Percentiles rank a stretch among this genome's conserved stretches.
Conservation (phyloP, 129 eudicot species). For the Chrysanthemum seticuspe region DNA sequence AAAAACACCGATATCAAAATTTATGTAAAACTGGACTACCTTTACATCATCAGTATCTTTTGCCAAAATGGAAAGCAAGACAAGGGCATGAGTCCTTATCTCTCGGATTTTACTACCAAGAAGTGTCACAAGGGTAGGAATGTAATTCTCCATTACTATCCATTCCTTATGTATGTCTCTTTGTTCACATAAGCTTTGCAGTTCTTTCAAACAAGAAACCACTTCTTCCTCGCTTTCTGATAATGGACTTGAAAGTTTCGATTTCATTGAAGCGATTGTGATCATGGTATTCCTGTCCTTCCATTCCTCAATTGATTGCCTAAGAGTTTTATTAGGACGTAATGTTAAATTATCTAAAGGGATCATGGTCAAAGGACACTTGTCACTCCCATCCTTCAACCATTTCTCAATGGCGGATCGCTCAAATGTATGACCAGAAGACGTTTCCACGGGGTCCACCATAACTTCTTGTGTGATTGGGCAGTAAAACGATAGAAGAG, state of each 20-base stretch:
- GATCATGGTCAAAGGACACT: constrained; percentile 49
- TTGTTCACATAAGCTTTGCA: constrained; percentile 51
- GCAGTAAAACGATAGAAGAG: constrained; percentile 62
- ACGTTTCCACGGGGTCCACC: constrained; percentile 72
- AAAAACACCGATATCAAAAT: background rate
- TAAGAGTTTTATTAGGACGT: constrained; percentile 66
- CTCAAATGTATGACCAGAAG: constrained; percentile 72
- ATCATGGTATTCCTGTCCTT: constrained; percentile 70
- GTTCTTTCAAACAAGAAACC: constrained; percentile 38
- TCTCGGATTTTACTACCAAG: constrained; percentile 54
- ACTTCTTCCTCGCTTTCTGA: constrained; percentile 47
- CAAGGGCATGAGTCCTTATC: constrained; percentile 49
- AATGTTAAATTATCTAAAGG: constrained; percentile 40
- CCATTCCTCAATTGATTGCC: constrained; percentile 80
- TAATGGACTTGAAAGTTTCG: constrained; percentile 41
- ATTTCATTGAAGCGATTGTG: constrained; percentile 45
- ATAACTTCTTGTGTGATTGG: constrained; percentile 71
- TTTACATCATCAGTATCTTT: constrained; percentile 61
- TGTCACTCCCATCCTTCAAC: constrained; percentile 48
- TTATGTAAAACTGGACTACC: constrained; percentile 32
- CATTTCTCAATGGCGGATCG: constrained; percentile 69
- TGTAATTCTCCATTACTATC: constrained; percentile 61
- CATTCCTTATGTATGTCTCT: constrained; percentile 65
- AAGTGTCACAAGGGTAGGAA: constrained; percentile 53
- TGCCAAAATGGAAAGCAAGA: constrained; percentile 45